Evolutionary conservation across 208 protist genomes (phyloP), one percentile per base, ranked within the genome.

Genomic region (Leishmania mexicana): DNA sequence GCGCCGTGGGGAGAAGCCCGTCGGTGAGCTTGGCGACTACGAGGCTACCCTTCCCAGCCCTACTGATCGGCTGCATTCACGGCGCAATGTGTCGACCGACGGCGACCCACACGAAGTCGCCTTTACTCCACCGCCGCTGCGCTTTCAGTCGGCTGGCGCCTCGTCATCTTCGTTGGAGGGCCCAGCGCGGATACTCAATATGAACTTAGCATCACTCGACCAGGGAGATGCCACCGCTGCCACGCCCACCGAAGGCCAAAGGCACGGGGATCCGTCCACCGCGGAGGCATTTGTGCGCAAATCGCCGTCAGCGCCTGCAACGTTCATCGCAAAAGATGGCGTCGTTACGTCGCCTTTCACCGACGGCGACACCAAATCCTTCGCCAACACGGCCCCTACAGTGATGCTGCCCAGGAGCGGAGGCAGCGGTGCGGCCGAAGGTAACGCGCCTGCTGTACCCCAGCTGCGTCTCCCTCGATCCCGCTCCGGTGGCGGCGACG

Each of bases 381-480:
- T 81, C 7, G 60, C 71, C 4, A 54, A 71, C 17, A 67, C 70
- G 24, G 71, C 76, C 35, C 60, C 76, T 0, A 38, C 75, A 0
- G 74, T 42, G 38, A 10, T 17, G 76, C 76, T 24, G 40, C 65
- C 31, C 17, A 2, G 47, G 28, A 6, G 53, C 31, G 49, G n/a
- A n/a, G 53, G 75, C 11, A 38, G 42, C 17, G 60, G 40, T 31
- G 1, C 13, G 3, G n/a, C 21, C 40, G 13, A 0, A 1, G 62
- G 0, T 38, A 28, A 2, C 0, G 45, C 73, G 2, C 78, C 78
- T 1, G 28, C 62, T 1, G 40, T 82, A 3, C 65, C 78, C 7
- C 74, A 81, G 7, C 72, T 85, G 72, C 77, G 51, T 17, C 76
- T 85, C 35, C 71, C 70, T 40, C 71, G 3, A 1, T 10, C 70